Conservation (phyloP, 2,329 filamentous ascomycete genomes). For the Microthyrium microscopicum region DNA sequence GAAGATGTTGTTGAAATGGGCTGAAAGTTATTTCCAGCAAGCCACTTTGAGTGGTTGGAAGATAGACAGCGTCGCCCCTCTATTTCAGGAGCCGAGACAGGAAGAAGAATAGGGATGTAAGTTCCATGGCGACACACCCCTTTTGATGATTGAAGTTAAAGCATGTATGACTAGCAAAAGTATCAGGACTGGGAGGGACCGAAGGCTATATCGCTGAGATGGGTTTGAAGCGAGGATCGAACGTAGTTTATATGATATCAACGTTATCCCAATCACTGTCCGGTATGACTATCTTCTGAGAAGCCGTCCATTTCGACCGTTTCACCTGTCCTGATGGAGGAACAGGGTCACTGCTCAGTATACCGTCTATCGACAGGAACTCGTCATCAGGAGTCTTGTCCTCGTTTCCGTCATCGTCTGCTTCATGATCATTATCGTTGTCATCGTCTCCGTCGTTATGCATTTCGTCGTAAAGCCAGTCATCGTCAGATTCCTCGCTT, state of each 20-base stretch:
- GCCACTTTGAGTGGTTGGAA: too few species aligned
- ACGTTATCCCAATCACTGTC: conserved; percentile 38
- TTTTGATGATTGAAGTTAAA: conserved; percentile 10
- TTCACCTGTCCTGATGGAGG: conserved; percentile 6
- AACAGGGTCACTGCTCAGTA: not conserved
- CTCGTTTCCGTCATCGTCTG: not conserved
- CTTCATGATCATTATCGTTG: conserved; percentile 1
- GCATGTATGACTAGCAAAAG: not conserved
- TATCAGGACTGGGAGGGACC: not conserved
- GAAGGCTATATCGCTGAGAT: not conserved
- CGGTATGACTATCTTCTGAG: conserved; percentile 29
- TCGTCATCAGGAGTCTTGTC: not conserved
- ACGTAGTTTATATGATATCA: conserved; percentile 21
- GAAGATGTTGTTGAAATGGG: conserved; percentile 15
- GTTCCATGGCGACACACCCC: too few species aligned
- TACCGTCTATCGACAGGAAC: not conserved
- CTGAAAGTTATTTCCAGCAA: conserved; percentile 13
- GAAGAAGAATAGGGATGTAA: too few species aligned
- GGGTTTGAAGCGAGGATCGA: not conserved
- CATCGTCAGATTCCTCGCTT: conserved; percentile 11
- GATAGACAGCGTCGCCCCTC: too few species aligned
- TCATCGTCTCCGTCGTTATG: conserved; percentile 6
- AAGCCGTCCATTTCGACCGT: conserved; percentile 2
- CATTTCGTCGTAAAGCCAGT: conserved; percentile 12
- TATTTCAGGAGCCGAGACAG: too few species aligned